Evolutionary conservation across 2,329 filamentous ascomycete species (phyloP).

Genomic region (Diaporthe vexans): DNA sequence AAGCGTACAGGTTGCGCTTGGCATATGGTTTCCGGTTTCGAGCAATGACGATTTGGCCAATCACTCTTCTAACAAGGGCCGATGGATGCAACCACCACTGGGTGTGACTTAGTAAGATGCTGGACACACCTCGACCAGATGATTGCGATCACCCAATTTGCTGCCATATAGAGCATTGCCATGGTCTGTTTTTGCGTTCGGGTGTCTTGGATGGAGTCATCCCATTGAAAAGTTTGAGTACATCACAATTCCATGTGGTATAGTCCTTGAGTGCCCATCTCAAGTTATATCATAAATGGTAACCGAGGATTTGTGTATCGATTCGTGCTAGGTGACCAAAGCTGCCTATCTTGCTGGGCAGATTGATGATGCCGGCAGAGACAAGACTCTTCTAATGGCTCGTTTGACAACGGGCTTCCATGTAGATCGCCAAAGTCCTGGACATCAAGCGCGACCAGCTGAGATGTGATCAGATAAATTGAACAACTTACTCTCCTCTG

Average conservation of each 20-base stretch:
- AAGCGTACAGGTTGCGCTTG: background rate
- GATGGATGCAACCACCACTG: background rate
- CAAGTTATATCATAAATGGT: no score
- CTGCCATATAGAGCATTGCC: background rate
- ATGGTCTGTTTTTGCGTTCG: background rate
- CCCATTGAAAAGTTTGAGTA: background rate
- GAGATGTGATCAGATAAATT: no score
- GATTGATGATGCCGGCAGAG: no score
- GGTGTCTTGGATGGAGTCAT: background rate
- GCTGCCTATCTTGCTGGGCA: no score
- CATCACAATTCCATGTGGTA: background rate
- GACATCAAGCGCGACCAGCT: no score
- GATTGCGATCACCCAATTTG: background rate
- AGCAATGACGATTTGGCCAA: background rate
- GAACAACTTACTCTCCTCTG: no score
- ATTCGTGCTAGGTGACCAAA: no score
- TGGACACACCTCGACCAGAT: background rate
- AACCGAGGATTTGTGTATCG: no score
- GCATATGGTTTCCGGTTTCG: background rate
- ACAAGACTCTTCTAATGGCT: no score
- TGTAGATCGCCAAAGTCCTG: no score
- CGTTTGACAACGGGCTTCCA: no score
- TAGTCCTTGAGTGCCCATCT: background rate
- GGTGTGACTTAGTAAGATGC: background rate
- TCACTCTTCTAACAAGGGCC: background rate